Evolutionary conservation across 805 yeast species (phyloP).

Genomic region (Lipomyces oligophaga): DNA sequence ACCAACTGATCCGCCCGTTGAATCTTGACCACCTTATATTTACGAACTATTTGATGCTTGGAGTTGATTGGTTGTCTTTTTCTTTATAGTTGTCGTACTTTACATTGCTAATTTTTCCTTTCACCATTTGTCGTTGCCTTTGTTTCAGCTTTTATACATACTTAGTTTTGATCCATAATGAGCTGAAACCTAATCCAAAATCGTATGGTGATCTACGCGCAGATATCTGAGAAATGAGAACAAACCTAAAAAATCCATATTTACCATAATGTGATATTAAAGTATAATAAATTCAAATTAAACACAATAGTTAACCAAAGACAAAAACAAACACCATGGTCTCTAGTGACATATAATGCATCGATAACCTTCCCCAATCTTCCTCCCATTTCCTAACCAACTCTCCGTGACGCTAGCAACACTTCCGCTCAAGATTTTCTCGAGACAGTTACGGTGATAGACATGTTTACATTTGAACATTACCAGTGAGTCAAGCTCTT

Average conservation of each 20-base stretch:
- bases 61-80: neutral
- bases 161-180: too few species aligned
- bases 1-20: too few species aligned
- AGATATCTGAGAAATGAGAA: too few species aligned
- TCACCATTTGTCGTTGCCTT: too few species aligned
- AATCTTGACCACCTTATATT: too few species aligned
- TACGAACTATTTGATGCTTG: neutral
- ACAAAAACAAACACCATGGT: too few species aligned
- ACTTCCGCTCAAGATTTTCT: slow-evolving; percentile 12
- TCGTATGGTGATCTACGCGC: too few species aligned
- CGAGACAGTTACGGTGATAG: slow-evolving; percentile 28
- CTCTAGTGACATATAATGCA: slow-evolving; percentile 19
- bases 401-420: neutral
- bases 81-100: neutral
- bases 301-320: neutral
- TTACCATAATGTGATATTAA: neutral
- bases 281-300: neutral
- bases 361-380: slow-evolving; percentile 23
- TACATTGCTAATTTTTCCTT: neutral
- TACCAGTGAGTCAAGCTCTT: slow-evolving; percentile 26
- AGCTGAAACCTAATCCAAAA: too few species aligned
- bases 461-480: slow-evolving; percentile 29
- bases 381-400: slow-evolving; percentile 9
- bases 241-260: neutral
- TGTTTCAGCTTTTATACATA: too few species aligned